Conservation (phyloP, 2,329 filamentous ascomycete species). For the Macroventuria anomochaeta region DNA sequence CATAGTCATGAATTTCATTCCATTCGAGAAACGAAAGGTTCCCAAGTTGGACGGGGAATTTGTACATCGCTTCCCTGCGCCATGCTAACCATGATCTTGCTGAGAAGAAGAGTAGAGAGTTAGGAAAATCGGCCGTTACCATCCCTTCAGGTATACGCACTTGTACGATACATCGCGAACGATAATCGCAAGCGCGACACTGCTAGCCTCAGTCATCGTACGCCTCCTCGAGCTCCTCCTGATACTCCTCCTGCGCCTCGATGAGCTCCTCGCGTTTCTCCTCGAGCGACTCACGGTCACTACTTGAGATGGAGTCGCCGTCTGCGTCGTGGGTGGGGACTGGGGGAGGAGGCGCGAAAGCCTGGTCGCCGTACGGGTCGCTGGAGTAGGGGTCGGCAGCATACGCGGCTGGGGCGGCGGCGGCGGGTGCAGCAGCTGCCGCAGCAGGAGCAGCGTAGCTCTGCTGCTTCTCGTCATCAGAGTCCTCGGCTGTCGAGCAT, state of each 20-base stretch:
- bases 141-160: background rate
- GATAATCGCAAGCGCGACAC: background rate
- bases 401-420: slow-evolving; percentile 24
- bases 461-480: slow-evolving; percentile 41
- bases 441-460: slow-evolving; percentile 19
- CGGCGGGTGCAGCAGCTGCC: slow-evolving; percentile 25
- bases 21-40: slow-evolving; percentile 17
- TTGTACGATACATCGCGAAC: background rate
- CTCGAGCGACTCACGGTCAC: slow-evolving; percentile 53
- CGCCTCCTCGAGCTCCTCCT: slow-evolving; percentile 53
- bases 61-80: slow-evolving; percentile 10
- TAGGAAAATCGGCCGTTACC: slow-evolving; percentile 3
- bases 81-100: slow-evolving; percentile 15
- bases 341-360: slow-evolving; percentile 38
- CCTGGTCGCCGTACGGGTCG: slow-evolving; percentile 25
- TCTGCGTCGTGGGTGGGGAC: slow-evolving; percentile 53
- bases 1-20: slow-evolving; percentile 6
- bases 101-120: background rate
- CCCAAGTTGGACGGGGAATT: slow-evolving; percentile 11
- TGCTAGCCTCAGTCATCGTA: slow-evolving; percentile 28
- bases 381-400: slow-evolving; percentile 23
- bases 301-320: slow-evolving; percentile 49
- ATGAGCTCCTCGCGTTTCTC: slow-evolving; percentile 61
- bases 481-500: slow-evolving; percentile 37
- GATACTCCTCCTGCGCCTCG: slow-evolving; percentile 60